These are phyloP conservation scores for Aureobasidium zeae DNA, from an alignment of 2,329 filamentous ascomycete genomes.

Conservation along the genomic window DNA sequence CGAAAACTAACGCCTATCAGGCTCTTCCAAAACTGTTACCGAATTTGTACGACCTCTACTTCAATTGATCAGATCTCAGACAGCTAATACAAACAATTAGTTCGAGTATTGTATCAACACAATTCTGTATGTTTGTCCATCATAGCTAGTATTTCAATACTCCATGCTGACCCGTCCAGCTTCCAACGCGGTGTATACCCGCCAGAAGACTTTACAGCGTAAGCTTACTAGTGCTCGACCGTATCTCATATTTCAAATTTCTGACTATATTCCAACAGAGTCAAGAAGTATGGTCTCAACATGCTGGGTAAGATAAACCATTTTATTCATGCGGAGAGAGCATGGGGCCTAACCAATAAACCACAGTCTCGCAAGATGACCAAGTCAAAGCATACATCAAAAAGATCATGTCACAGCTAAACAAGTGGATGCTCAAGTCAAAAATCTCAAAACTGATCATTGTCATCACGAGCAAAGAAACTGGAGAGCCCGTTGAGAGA, in stretches of 20 bases:
- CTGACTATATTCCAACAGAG: slow-evolving; percentile 37
- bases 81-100: slow-evolving; percentile 33
- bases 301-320: slow-evolving; percentile 60
- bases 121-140: slow-evolving; percentile 60
- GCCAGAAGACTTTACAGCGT: slow-evolving; percentile 93
- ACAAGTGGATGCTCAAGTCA: slow-evolving; percentile 93
- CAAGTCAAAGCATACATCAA: slow-evolving; percentile 99
- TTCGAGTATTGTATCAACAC: slow-evolving; percentile 99
- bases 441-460: slow-evolving; percentile 97
- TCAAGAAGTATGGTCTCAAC: slow-evolving; percentile 99
- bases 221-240: slow-evolving; percentile 30
- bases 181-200: slow-evolving; percentile 82
- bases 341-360: slow-evolving; percentile 17
- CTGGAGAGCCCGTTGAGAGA: slow-evolving; percentile 86
- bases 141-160: too few relatives aligned
- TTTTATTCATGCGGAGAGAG: neutral
- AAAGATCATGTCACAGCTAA: slow-evolving; percentile 96
- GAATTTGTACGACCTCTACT: slow-evolving; percentile 63
- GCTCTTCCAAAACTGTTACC: slow-evolving; percentile 75
- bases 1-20: slow-evolving; percentile 28
- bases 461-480: slow-evolving; percentile 94
- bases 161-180: slow-evolving; percentile 36
- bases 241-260: neutral
- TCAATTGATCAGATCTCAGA: neutral
- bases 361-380: slow-evolving; percentile 78